phyloP scores from a whole-genome alignment of 805 yeast species.

The Scheffersomyces coipomensis region DNA sequence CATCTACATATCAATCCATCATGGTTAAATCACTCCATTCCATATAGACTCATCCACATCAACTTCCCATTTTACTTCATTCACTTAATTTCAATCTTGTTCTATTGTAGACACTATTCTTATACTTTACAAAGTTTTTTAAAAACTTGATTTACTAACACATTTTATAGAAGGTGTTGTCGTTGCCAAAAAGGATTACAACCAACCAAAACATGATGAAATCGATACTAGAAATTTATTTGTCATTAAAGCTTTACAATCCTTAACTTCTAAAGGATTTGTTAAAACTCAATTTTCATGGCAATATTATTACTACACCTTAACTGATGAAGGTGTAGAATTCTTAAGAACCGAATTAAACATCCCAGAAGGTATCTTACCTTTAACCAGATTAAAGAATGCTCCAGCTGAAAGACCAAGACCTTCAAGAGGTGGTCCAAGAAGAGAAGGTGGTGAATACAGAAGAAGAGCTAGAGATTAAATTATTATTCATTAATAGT shows the following conservation, averaged over 20 bases:
- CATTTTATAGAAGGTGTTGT: constrained; percentile 87
- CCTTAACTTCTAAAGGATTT: constrained; percentile 97
- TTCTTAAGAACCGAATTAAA: constrained; percentile 97
- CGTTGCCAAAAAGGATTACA: constrained; percentile 98
- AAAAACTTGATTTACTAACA: constrained; percentile 47
- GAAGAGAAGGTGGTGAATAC: constrained; percentile 33
- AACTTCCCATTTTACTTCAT: too few relatives aligned
- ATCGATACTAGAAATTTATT: constrained; percentile 97
- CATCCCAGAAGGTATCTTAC: constrained; percentile 98
- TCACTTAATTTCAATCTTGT: too few relatives aligned
- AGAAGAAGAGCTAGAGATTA: constrained; percentile 64
- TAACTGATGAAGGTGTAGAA: constrained; percentile 99
- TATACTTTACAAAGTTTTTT: too few relatives aligned
- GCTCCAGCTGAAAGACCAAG: constrained; percentile 81
- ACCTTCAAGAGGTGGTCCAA: constrained; percentile 37
- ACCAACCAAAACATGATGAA: constrained; percentile 97
- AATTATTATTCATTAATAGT: constrained; percentile 2
- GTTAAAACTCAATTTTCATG: constrained; percentile 99
- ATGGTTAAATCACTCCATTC: too few relatives aligned
- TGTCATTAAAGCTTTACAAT: constrained; percentile 98
- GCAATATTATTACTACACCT: constrained; percentile 99
- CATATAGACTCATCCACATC: too few relatives aligned
- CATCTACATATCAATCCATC: too few relatives aligned
- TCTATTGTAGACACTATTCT: too few relatives aligned
- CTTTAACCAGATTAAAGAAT: constrained; percentile 95